Evolutionary conservation across 129 eudicot genomes (phyloP).

Genomic region (Flaveria sonorensis): DNA sequence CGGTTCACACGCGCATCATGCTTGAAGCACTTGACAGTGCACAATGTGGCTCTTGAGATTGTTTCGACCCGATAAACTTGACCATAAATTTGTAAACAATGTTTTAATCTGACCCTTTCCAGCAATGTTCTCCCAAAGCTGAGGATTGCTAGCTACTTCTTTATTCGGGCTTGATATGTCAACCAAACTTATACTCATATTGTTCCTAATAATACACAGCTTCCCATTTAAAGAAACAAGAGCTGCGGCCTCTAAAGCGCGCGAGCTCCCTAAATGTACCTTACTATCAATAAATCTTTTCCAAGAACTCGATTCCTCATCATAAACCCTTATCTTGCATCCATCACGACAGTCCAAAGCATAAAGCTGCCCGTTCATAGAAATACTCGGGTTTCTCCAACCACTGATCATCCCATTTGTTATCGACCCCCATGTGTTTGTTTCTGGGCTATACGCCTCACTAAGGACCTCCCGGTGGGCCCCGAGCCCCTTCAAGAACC

Average conservation of each 20-base stretch:
- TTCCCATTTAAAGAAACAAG: constrained; percentile 60
- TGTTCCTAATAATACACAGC: constrained; percentile 49
- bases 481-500: constrained; percentile 96
- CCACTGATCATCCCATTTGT: constrained; percentile 90
- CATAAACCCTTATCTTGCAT: constrained; percentile 62
- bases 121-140: constrained; percentile 89
- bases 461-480: constrained; percentile 90
- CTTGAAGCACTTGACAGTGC: constrained; percentile 98
- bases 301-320: constrained; percentile 58
- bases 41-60: constrained; percentile 93
- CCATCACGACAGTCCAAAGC: constrained; percentile 66
- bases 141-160: constrained; percentile 82
- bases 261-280: constrained; percentile 61
- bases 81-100: constrained; percentile 80
- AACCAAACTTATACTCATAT: constrained; percentile 66
- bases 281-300: constrained; percentile 52
- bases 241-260: constrained; percentile 68
- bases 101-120: constrained; percentile 80
- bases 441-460: constrained; percentile 79
- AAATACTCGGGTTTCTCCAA: constrained; percentile 77
- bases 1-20: constrained; percentile 42
- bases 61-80: constrained; percentile 88
- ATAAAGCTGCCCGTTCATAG: constrained; percentile 57
- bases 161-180: constrained; percentile 80
- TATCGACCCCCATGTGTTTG: constrained; percentile 68